phyloP scores from a whole-genome alignment of 1,284 basidiomycete species.

The Stereum hirsutum region DNA sequence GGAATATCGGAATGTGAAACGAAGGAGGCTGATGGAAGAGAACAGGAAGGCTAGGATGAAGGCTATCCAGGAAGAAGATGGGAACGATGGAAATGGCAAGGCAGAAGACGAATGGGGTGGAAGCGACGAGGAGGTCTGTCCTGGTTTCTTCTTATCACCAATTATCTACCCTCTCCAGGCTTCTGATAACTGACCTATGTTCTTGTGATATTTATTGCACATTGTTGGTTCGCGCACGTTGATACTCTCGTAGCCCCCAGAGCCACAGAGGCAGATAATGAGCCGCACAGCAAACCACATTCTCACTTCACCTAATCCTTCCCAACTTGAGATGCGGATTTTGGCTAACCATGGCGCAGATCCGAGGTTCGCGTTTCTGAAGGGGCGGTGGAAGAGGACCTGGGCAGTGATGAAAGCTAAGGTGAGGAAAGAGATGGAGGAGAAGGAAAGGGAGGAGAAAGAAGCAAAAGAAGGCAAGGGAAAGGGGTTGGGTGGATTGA shows the following conservation, averaged over 20 bases:
- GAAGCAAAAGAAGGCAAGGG: slow-evolving; percentile 8
- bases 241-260: slow-evolving; percentile 50
- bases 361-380: slow-evolving; percentile 67
- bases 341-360: slow-evolving; percentile 74
- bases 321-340: slow-evolving; percentile 80
- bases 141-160: background rate
- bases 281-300: slow-evolving; percentile 64
- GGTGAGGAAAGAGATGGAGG: slow-evolving; percentile 24
- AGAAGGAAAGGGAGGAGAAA: slow-evolving; percentile 20
- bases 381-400: slow-evolving; percentile 57
- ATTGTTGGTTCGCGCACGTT: background rate
- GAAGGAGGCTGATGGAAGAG: slow-evolving; percentile 49
- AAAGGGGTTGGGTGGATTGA: slow-evolving; percentile 37
- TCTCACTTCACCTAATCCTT: slow-evolving; percentile 59
- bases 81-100: slow-evolving; percentile 15
- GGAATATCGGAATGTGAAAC: slow-evolving; percentile 59
- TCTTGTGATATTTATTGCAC: too few relatives aligned
- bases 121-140: slow-evolving; percentile 63
- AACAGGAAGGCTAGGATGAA: slow-evolving; percentile 54
- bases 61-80: slow-evolving; percentile 39
- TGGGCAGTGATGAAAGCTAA: slow-evolving; percentile 49
- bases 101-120: slow-evolving; percentile 51
- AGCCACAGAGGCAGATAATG: slow-evolving; percentile 60
- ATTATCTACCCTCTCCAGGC: background rate
- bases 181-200: background rate